Evolutionary conservation across 2,329 filamentous ascomycete genomes (phyloP).

Genomic region (Neofusicoccum sp.): DNA sequence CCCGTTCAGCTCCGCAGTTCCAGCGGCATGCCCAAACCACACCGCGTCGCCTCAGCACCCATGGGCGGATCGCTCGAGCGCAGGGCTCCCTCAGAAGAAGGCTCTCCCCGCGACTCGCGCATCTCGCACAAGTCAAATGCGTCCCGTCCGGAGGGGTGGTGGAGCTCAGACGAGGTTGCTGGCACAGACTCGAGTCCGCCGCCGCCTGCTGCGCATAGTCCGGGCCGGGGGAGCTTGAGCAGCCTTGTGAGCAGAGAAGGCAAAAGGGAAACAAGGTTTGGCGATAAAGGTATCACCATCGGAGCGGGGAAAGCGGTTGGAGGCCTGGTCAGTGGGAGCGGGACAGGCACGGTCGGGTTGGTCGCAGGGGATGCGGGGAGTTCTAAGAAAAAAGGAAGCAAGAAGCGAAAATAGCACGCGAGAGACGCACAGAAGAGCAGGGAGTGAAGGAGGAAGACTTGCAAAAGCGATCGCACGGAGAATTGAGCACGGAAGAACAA

Average conservation of each 20-base stretch:
- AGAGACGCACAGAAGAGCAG: neutral
- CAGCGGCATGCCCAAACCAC: neutral
- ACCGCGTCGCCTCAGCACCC: neutral
- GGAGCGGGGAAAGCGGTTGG: slow-evolving; percentile 37
- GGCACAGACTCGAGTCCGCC: slow-evolving; percentile 27
- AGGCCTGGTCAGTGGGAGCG: slow-evolving; percentile 30
- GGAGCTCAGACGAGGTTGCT: slow-evolving; percentile 41
- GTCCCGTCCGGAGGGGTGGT: slow-evolving; percentile 42
- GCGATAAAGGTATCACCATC: slow-evolving; percentile 37
- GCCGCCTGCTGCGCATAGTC: slow-evolving; percentile 22
- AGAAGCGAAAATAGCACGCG: slow-evolving; percentile 1
- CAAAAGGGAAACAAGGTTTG: slow-evolving; percentile 32
- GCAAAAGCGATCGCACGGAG: neutral
- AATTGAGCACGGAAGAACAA: neutral
- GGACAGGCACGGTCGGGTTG: slow-evolving; percentile 26
- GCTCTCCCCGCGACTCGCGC: slow-evolving; percentile 10
- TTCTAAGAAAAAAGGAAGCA: slow-evolving; percentile 20
- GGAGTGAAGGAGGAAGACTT: neutral
- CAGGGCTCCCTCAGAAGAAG: slow-evolving; percentile 4
- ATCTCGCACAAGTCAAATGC: slow-evolving; percentile 28
- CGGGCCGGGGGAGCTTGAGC: slow-evolving; percentile 23
- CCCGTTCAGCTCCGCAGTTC: slow-evolving; percentile 3
- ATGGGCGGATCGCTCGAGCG: slow-evolving; percentile 5
- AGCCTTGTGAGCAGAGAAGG: slow-evolving; percentile 25
- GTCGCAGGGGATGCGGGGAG: slow-evolving; percentile 28